These are phyloP conservation scores for Musa itinerans DNA, from an alignment of 176 grass and related monocot genomes.

Conservation along the genomic window DNA sequence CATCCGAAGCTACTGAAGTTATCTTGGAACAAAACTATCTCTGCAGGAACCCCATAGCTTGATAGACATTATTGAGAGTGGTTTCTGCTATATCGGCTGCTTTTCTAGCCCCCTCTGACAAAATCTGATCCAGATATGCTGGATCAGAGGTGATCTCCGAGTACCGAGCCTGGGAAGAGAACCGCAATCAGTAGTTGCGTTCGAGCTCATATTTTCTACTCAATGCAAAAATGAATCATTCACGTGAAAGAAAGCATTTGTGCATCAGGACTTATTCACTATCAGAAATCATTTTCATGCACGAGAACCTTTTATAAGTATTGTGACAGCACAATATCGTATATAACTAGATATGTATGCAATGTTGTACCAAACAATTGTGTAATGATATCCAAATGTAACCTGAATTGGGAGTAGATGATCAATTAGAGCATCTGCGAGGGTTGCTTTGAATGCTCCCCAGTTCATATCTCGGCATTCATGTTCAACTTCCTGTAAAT, in stretches of 20 bases:
- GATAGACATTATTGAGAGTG: conserved; percentile 78
- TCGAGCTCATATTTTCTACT: neutral
- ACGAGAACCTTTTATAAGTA: neutral
- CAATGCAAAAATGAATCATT: neutral
- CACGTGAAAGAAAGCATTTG: neutral
- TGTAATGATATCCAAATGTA: neutral
- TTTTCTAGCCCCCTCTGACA: conserved; percentile 69
- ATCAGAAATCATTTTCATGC: neutral
- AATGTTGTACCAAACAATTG: neutral
- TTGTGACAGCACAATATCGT: neutral
- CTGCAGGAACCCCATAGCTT: conserved; percentile 92
- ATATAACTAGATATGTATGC: neutral
- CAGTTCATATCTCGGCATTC: conserved; percentile 96
- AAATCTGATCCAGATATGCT: conserved; percentile 62
- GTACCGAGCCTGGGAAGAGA: conserved; percentile 42
- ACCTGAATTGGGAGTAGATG: conserved; percentile 96
- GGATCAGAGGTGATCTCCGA: conserved; percentile 83
- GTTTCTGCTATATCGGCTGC: conserved; percentile 69
- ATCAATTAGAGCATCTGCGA: conserved; percentile 74
- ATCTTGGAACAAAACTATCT: conserved; percentile 24
- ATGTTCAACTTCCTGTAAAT: conserved; percentile 58
- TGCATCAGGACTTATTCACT: neutral
- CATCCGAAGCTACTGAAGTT: too few species aligned
- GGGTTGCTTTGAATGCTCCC: conserved; percentile 72
- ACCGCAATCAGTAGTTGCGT: neutral